phyloP scores from a whole-genome alignment of 2,329 filamentous ascomycete species.

The Fusarium sp. region DNA sequence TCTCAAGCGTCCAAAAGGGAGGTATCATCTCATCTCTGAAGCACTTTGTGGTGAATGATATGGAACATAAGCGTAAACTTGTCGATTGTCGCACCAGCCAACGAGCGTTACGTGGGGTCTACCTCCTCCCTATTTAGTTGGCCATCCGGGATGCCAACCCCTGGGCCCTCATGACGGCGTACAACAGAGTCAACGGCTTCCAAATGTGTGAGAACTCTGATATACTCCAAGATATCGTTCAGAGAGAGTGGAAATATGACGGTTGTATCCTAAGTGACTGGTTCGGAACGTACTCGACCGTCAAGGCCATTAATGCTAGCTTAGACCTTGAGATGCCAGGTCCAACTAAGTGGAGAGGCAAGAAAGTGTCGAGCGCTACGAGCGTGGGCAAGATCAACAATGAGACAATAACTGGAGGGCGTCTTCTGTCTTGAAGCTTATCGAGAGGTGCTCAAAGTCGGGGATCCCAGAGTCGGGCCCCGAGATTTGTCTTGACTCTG shows the following conservation, averaged over 20 bases:
- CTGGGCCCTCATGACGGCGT: slow-evolving; percentile 69
- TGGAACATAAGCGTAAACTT: slow-evolving; percentile 68
- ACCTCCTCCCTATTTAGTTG: not conserved
- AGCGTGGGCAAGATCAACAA: slow-evolving; percentile 67
- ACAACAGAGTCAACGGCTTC: slow-evolving; percentile 69
- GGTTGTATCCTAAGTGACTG: slow-evolving; percentile 70
- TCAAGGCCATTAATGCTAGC: slow-evolving; percentile 63
- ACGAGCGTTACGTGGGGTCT: not conserved
- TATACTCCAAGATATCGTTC: slow-evolving; percentile 63
- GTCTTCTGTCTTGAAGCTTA: slow-evolving; percentile 67
- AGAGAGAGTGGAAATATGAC: slow-evolving; percentile 69
- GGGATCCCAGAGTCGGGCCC: slow-evolving; percentile 66
- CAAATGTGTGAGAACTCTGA: slow-evolving; percentile 67
- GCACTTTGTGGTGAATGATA: slow-evolving; percentile 73
- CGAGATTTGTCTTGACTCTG: slow-evolving; percentile 66
- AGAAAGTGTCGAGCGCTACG: slow-evolving; percentile 63
- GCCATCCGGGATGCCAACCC: slow-evolving; percentile 59
- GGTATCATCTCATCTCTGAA: slow-evolving; percentile 69
- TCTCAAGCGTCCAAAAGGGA: slow-evolving; percentile 67
- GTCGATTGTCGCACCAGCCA: slow-evolving; percentile 57
- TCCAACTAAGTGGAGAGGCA: slow-evolving; percentile 62
- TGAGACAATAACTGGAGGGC: slow-evolving; percentile 69
- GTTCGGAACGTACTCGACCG: slow-evolving; percentile 65
- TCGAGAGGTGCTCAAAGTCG: slow-evolving; percentile 66
- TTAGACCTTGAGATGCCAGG: slow-evolving; percentile 73